Base-by-base conservation (phyloP, 495 filamentous ascomycete species). In the Collariella sp. region DNA sequence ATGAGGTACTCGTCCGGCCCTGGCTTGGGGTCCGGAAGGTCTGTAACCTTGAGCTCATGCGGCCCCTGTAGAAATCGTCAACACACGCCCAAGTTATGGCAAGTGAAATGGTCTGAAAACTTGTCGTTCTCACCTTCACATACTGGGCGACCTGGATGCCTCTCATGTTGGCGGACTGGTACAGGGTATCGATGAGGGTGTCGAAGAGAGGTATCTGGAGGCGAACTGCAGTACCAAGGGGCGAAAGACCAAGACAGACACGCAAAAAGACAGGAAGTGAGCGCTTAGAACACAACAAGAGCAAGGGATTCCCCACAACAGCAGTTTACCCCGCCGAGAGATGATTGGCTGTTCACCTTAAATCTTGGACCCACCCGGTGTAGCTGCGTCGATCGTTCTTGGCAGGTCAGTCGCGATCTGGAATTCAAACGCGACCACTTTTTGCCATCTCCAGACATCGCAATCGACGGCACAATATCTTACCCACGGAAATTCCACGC, bases 71-170 rank as follows among this genome's bases (percentile, higher is more conserved):
- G 5, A 16, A 18, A 49, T 64, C 56, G 46, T 46, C 41, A 10
- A 15, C n/a, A 20, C 29, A 48, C 18, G 5, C 1, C 13, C 18
- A 12, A 15, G 5, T 33, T 5, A 5, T 34, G 10, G 16, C 34
- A 19, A 47, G 26, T 31, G 4, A 31, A 31, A 9, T 31, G 4
- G 26, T 9, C 26, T 31, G 26, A 9, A 9, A 9, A 5, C 5
- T 9, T 34, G 22, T 10, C 16, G 35, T 34, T 40, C 54, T 51
- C 45, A 59, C 89, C 76, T 88, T 85, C 71, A 95, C 87, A 63
- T 94, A 95, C 75, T 87, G 70, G 59, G 75, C 79, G 49, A 96
- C 61, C 70, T 95, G 87, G 55, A 96, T 88, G 56, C 82, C 91
- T 58, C 82, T 83, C 91, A 96, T 96, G 10, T 44, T 66, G 54